Conservation (phyloP, 257 asterid genomes). For the Solanum rostratum region DNA sequence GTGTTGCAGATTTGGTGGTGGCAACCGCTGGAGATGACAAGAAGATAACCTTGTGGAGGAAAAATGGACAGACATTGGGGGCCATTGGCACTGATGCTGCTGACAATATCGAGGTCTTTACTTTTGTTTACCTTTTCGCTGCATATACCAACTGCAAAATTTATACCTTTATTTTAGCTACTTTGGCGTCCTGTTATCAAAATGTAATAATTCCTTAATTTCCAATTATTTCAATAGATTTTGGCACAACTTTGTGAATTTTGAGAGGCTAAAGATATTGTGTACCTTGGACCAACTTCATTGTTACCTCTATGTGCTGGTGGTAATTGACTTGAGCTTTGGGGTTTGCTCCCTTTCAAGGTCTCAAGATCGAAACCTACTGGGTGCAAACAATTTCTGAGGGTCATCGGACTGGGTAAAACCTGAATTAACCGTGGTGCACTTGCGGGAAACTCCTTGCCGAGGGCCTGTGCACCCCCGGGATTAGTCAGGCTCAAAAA, state of each 20-base stretch:
- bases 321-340: no score
- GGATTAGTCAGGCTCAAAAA: no score
- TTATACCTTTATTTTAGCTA: not conserved
- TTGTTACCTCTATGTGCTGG: not conserved
- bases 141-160: not conserved
- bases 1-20: conserved; percentile 68
- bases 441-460: no score
- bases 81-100: conserved; percentile 49
- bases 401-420: no score
- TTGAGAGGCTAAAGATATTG: not conserved
- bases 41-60: conserved; percentile 72
- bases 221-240: not conserved
- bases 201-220: not conserved
- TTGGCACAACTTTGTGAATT: not conserved
- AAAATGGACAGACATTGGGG: conserved; percentile 79
- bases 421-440: no score
- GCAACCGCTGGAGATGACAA: conserved; percentile 92
- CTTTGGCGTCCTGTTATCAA: not conserved
- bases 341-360: no score
- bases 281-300: not conserved
- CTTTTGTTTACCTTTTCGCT: conserved; percentile 4
- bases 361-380: no score
- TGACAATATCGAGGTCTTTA: conserved; percentile 61
- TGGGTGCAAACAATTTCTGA: no score
- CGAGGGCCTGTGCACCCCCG: no score